Percentiles rank a stretch among this genome's conserved stretches.
Conservation (phyloP, 441 rosid genomes). For the Sinapis alba region DNA sequence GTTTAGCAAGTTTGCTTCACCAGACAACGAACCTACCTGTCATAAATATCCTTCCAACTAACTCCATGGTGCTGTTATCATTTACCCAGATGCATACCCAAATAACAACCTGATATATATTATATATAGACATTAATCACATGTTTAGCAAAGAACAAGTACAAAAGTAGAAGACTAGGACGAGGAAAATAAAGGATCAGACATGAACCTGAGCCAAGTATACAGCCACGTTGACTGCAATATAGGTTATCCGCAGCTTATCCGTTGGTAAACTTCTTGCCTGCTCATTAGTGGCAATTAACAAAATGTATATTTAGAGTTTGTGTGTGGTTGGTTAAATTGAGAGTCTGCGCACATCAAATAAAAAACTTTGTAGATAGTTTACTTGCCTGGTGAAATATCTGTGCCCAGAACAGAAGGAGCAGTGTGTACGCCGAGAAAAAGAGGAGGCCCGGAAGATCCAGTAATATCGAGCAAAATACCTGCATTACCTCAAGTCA, state of each 20-base stretch:
- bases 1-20: constrained; percentile 17
- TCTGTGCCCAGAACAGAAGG: constrained; percentile 97
- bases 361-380: not conserved
- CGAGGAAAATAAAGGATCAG: constrained; percentile 8
- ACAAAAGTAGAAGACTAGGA: constrained; percentile 5
- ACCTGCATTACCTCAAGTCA: constrained; percentile 52
- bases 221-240: constrained; percentile 52
- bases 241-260: constrained; percentile 54
- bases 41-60: constrained; percentile 62
- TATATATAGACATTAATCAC: constrained; percentile 36
- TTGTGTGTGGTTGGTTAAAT: not conserved
- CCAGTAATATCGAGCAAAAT: constrained; percentile 59
- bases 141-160: constrained; percentile 5
- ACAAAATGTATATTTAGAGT: constrained; percentile 20
- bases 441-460: constrained; percentile 85
- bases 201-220: constrained; percentile 63
- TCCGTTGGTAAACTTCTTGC: constrained; percentile 67
- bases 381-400: constrained; percentile 88
- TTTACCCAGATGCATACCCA: constrained; percentile 58
- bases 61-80: constrained; percentile 56
- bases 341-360: not conserved
- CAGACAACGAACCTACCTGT: constrained; percentile 51
- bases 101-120: constrained; percentile 48
- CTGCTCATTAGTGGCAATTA: constrained; percentile 44
- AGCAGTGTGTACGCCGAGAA: constrained; percentile 92